Base-by-base conservation (phyloP, 495 filamentous ascomycete genomes). In the Bacidia gigantensis region DNA sequence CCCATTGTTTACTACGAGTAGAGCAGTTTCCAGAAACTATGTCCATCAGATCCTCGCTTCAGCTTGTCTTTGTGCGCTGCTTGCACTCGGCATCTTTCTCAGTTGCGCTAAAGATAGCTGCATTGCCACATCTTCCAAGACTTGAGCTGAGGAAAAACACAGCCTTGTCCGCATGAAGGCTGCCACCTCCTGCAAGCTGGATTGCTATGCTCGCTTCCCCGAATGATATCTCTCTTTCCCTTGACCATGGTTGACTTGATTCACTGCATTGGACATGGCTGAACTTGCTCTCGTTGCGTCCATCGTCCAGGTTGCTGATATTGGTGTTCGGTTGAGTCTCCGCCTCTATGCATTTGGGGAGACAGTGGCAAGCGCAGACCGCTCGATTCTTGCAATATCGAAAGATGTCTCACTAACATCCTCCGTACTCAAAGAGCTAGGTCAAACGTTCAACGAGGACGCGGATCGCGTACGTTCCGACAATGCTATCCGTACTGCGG, bases 311-410 rank as follows among this genome's bases (percentile, higher is more conserved):
- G 53, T 70, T 18, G 65, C 68, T 24, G 65, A 69, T 23, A 39
- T 68, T 1, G 67, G 67, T 17, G 56, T 61, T 14, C 62, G 60
- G 29, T 50, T 71, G 26, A 65, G 63, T 17, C 43, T 71, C 32
- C 59, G 65, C 18, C 59, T 71, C 1, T 69, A 57, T 51, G 61
- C 62, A 21, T 65, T 69, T 58, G 64, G 61, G 43, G 60, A 65
- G 22, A 63, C 54, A 11, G 56, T 66, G 17, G 57, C 63, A 40
- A 55, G 52, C 23, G 65, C 66, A 12, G 60, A 66, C 45, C 14
- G 62, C 1, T 54, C 60, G 14, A 55, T 70, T 21, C 56, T 60
- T 49, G 26, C 47, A 26, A 56, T 71, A 3, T 67, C 69, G 1
- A 65, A 57, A 48, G 66, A 72, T 41, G 56, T 72, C 1, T 60